phyloP scores from a whole-genome alignment of 192 early-diverging fungal species.

The Linnemannia schmuckeri region DNA sequence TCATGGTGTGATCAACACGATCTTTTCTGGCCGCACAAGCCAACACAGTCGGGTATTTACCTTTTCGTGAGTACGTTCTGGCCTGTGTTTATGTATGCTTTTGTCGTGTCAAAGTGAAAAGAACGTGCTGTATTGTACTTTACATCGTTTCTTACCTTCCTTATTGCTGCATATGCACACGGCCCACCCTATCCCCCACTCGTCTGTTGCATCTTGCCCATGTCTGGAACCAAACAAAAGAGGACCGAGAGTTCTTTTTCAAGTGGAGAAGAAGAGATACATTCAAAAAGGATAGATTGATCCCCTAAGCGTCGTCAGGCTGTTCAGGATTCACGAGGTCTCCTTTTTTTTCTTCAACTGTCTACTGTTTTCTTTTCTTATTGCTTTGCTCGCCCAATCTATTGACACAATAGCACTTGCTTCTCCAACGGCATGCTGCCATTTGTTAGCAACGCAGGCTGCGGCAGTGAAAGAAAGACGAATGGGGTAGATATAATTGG shows the following conservation, averaged over 20 bases:
- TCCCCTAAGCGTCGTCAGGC: neutral
- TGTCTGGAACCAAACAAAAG: neutral
- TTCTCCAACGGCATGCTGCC: neutral
- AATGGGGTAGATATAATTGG: neutral
- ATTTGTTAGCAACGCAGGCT: neutral
- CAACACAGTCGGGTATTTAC: too few relatives aligned
- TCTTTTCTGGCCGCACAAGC: too few relatives aligned
- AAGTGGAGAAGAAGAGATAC: neutral
- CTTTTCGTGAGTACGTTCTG: too few relatives aligned
- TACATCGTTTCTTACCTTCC: neutral
- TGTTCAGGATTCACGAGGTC: neutral
- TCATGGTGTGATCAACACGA: too few relatives aligned
- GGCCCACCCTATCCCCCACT: neutral
- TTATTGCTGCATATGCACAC: neutral
- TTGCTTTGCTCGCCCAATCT: neutral
- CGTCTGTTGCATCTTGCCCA: neutral
- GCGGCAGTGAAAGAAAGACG: neutral
- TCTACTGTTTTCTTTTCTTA: neutral
- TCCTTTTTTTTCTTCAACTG: neutral
- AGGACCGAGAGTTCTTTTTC: neutral
- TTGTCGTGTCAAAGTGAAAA: too few relatives aligned
- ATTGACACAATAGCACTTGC: neutral
- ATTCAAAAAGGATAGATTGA: constrained; percentile 1
- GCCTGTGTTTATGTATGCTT: too few relatives aligned
- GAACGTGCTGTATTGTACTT: too few relatives aligned